Conservation (phyloP, 1,139 yeast species). For the Saccharomycopsis crataegensis region DNA sequence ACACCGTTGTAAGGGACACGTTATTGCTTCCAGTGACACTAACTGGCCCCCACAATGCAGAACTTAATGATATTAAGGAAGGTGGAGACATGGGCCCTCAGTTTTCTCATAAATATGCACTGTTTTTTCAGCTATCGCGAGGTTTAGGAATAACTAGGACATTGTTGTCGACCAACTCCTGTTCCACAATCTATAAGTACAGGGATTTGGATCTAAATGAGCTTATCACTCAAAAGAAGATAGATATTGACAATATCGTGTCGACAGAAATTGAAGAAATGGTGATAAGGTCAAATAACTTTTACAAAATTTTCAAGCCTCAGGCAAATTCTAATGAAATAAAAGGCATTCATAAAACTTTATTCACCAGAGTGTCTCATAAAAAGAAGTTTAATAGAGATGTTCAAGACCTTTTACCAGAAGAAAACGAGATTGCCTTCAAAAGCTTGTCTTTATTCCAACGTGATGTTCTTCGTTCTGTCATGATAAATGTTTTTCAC, state of each 20-base stretch:
- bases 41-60: not conserved
- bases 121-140: conserved; percentile 1
- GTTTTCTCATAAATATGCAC: not conserved
- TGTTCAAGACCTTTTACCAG: not conserved
- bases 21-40: not conserved
- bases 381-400: not conserved
- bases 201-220: not conserved
- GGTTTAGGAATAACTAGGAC: conserved; percentile 2
- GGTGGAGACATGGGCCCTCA: not conserved
- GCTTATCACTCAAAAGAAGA: not conserved
- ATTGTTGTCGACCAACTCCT: not conserved
- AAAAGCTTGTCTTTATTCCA: no score
- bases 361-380: not conserved
- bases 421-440: not conserved
- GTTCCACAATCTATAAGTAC: not conserved
- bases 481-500: not conserved
- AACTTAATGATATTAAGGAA: not conserved
- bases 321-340: not conserved
- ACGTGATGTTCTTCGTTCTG: no score
- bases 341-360: not conserved
- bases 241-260: not conserved
- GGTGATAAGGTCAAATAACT: not conserved
- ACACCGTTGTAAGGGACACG: not conserved
- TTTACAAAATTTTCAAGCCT: not conserved
- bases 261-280: not conserved